Percentiles rank a stretch among this genome's conserved stretches.
These are phyloP conservation scores for Digitaria exilis DNA, from an alignment of 202 grass and related monocot species.

Conservation along the genomic window DNA sequence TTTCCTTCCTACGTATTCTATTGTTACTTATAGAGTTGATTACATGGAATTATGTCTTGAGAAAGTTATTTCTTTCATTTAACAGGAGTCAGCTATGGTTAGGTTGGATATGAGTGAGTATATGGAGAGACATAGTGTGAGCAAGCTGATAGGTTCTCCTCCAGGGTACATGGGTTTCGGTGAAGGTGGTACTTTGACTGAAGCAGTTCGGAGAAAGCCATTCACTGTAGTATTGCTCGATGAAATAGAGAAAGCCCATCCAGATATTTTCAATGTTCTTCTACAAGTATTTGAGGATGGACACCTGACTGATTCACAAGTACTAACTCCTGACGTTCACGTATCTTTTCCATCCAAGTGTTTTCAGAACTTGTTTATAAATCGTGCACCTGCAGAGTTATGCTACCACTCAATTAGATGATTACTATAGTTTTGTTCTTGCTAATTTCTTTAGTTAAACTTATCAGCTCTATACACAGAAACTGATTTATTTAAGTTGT, in stretches of 20 bases:
- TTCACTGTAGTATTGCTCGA: constrained; percentile 87
- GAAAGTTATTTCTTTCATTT: constrained; percentile 29
- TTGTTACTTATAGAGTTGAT: neutral
- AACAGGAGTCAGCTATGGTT: constrained; percentile 84
- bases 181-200: constrained; percentile 87
- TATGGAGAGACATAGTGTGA: constrained; percentile 87
- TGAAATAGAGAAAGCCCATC: constrained; percentile 98
- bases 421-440: neutral
- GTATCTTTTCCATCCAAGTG: constrained; percentile 1
- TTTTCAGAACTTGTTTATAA: constrained; percentile 6
- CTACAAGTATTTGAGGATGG: constrained; percentile 99
- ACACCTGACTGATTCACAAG: constrained; percentile 84
- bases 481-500: constrained; percentile 1
- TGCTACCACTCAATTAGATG: neutral
- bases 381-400: constrained; percentile 30
- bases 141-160: constrained; percentile 96
- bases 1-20: constrained; percentile 33
- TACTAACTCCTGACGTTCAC: constrained; percentile 32
- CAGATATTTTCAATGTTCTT: constrained; percentile 94
- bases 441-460: neutral
- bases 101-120: constrained; percentile 98
- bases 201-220: constrained; percentile 89
- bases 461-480: neutral
- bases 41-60: constrained; percentile 16
- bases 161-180: constrained; percentile 91